Evolutionary conservation across 768 basidiomycete species (phyloP).

Genomic region (Rhizopogon vesiculosus): DNA sequence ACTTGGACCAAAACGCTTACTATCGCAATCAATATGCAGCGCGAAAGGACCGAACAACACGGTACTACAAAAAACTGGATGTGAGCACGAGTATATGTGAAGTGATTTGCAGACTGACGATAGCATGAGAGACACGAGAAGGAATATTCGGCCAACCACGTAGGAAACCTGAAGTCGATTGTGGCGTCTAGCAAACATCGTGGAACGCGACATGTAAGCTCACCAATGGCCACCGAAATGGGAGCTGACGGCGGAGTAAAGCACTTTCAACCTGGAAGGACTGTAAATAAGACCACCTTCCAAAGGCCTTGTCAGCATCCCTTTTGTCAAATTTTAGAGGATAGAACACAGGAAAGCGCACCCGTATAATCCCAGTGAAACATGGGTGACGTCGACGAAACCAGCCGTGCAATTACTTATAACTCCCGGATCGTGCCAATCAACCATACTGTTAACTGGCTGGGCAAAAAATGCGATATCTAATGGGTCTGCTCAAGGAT

Average conservation of each 20-base stretch:
- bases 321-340: background rate
- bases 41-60: background rate
- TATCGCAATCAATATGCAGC: constrained; percentile 2
- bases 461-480: too few species aligned
- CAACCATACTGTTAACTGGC: constrained; percentile 7
- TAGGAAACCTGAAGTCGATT: constrained; percentile 16
- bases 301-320: background rate
- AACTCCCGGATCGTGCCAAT: constrained; percentile 10
- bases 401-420: background rate
- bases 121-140: constrained; percentile 12
- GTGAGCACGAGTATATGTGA: background rate
- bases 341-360: constrained; percentile 1
- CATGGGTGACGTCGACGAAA: constrained; percentile 4
- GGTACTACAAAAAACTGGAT: constrained; percentile 4
- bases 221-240: constrained; percentile 23
- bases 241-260: constrained; percentile 13
- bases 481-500: too few species aligned
- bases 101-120: constrained; percentile 1
- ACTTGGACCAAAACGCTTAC: constrained; percentile 9
- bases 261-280: constrained; percentile 15
- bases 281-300: constrained; percentile 21
- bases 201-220: background rate
- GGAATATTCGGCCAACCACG: constrained; percentile 14
- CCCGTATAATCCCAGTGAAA: constrained; percentile 15
- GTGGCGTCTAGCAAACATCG: background rate